Conservation (phyloP, 116 monocot genomes). For the Trichopus zeylanicus region DNA sequence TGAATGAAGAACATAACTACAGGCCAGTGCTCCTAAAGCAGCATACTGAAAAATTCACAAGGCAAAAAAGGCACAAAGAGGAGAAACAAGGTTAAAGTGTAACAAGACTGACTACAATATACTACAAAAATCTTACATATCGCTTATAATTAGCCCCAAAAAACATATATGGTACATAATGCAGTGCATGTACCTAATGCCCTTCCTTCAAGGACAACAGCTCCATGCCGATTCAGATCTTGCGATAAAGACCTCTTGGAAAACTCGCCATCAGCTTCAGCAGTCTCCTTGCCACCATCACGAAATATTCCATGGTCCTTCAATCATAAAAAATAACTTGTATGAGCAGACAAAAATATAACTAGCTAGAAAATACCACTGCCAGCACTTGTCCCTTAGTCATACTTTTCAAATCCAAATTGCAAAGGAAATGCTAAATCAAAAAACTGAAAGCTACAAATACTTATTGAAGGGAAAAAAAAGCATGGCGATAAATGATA, state of each 20-base stretch:
- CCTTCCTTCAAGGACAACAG: slow-evolving; percentile 93
- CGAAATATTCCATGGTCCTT: slow-evolving; percentile 87
- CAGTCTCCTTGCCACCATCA: slow-evolving; percentile 70
- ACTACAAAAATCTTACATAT: not conserved
- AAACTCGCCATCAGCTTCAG: slow-evolving; percentile 60
- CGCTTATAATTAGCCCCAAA: not conserved
- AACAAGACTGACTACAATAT: no score
- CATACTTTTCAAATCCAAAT: no score
- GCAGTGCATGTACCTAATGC: slow-evolving; percentile 47
- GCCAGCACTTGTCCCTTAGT: no score
- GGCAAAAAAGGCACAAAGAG: no score
- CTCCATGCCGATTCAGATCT: slow-evolving; percentile 91
- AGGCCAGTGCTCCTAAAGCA: no score
- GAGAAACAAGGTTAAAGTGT: no score
- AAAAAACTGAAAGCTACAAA: no score
- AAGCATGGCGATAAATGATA: no score
- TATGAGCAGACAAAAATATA: not conserved
- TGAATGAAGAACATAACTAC: no score
- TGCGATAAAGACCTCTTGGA: slow-evolving; percentile 69
- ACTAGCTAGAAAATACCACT: not conserved
- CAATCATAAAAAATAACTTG: not conserved
- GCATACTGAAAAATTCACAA: no score
- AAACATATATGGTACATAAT: not conserved
- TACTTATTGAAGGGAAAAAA: no score
- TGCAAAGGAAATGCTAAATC: no score